phyloP scores from a whole-genome alignment of 2,329 filamentous ascomycete genomes.

The Bipolaris sorokiniana region DNA sequence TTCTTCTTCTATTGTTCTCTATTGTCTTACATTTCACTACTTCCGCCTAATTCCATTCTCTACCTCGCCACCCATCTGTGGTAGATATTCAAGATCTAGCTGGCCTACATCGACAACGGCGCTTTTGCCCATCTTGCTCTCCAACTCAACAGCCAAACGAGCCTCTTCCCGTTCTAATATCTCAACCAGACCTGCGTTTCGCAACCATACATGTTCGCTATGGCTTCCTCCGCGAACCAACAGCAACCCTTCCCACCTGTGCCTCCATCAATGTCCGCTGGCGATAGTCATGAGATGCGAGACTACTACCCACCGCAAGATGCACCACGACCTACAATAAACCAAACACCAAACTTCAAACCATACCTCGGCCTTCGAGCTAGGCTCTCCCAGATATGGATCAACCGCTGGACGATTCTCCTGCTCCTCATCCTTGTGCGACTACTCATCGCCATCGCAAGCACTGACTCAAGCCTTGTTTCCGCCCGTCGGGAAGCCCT shows the following conservation, averaged over 20 bases:
- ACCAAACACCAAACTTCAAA: slow-evolving; percentile 74
- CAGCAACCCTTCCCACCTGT: slow-evolving; percentile 61
- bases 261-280: slow-evolving; percentile 65
- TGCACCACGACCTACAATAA: slow-evolving; percentile 62
- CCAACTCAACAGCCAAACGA: neutral
- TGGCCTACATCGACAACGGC: slow-evolving; percentile 24
- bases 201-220: slow-evolving; percentile 39
- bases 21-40: slow-evolving; percentile 12
- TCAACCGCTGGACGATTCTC: slow-evolving; percentile 96
- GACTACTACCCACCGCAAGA: slow-evolving; percentile 64
- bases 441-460: slow-evolving; percentile 75
- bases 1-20: slow-evolving; percentile 23
- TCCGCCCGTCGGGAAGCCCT: slow-evolving; percentile 82
- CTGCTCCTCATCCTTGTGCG: slow-evolving; percentile 84
- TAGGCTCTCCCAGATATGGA: slow-evolving; percentile 92
- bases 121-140: slow-evolving; percentile 2
- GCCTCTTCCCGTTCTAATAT: slow-evolving; percentile 39
- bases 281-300: slow-evolving; percentile 64
- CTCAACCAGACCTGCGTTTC: slow-evolving; percentile 39
- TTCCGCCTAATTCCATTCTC: slow-evolving; percentile 30
- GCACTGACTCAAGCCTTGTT: slow-evolving; percentile 74
- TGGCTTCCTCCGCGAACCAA: slow-evolving; percentile 60
- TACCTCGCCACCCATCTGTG: slow-evolving; percentile 32
- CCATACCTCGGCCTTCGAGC: slow-evolving; percentile 91
- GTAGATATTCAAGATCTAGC: slow-evolving; percentile 35